Percentiles rank a stretch among this genome's conserved stretches.
These are phyloP conservation scores for Babesia ovis DNA, from an alignment of 169 alveolate species.

Conservation along the genomic window DNA sequence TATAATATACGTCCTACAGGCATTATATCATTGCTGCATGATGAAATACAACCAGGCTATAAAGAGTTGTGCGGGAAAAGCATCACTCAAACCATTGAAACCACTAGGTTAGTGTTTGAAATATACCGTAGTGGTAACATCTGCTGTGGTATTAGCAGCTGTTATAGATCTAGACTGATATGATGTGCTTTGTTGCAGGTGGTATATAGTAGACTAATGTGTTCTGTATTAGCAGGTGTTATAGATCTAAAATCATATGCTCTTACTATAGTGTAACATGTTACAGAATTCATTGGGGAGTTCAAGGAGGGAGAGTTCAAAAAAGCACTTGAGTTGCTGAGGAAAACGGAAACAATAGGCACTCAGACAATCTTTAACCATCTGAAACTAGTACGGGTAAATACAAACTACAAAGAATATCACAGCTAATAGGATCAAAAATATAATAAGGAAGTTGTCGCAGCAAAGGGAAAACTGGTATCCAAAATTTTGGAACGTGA, in stretches of 20 bases:
- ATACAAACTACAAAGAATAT: not conserved
- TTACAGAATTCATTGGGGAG: not conserved
- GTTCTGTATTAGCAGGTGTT: too few relatives aligned
- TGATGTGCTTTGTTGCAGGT: too few relatives aligned
- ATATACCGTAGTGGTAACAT: too few relatives aligned
- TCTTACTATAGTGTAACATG: not conserved
- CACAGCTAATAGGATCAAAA: not conserved
- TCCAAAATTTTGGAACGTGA: not conserved
- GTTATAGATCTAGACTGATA: too few relatives aligned
- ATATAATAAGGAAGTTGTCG: not conserved
- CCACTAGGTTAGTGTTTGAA: too few relatives aligned
- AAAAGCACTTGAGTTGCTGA: not conserved
- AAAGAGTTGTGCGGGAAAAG: too few relatives aligned
- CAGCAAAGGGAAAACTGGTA: not conserved
- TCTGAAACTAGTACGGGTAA: not conserved
- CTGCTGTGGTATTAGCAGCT: too few relatives aligned
- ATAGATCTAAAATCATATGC: not conserved
- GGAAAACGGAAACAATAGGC: not conserved
- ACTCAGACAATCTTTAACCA: not conserved
- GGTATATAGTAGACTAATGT: too few relatives aligned
- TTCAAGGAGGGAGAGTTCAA: not conserved
- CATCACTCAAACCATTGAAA: too few relatives aligned
- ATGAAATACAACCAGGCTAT: not conserved
- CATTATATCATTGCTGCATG: constrained; percentile 9
- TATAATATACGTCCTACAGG: not conserved